Conservation (phyloP, 208 protist genomes). For the Acanthamoeba royreba region DNA sequence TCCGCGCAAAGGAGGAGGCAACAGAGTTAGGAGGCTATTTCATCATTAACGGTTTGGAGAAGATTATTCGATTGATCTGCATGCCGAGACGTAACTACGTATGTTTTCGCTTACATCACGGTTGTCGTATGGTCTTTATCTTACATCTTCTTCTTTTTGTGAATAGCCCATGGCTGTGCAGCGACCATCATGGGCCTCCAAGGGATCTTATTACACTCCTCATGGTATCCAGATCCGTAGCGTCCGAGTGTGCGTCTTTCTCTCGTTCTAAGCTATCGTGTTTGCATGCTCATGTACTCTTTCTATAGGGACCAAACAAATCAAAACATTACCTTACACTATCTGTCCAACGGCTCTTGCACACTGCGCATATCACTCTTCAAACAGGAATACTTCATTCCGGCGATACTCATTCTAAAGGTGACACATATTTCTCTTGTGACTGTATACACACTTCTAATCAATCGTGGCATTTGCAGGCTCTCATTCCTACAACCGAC, state of each 20-base stretch:
- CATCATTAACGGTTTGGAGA: constrained; percentile 97
- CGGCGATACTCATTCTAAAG: constrained; percentile 80
- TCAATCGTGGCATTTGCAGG: no score
- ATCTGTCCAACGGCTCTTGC: constrained; percentile 84
- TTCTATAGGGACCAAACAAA: constrained; percentile 85
- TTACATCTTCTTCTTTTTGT: no score
- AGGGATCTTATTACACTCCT: constrained; percentile 92
- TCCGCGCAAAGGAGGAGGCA: constrained; percentile 60
- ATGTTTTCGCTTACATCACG: not conserved
- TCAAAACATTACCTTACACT: constrained; percentile 96
- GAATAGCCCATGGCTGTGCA: constrained; percentile 86
- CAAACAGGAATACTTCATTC: constrained; percentile 87
- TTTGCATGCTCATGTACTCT: not conserved
- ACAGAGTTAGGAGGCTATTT: constrained; percentile 96
- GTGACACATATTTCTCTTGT: no score
- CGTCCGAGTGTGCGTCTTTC: constrained; percentile 69
- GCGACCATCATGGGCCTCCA: constrained; percentile 86
- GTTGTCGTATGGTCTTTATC: not conserved
- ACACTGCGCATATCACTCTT: constrained; percentile 81
- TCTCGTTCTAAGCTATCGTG: not conserved
- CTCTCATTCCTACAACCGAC: constrained; percentile 77
- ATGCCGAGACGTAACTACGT: constrained; percentile 92
- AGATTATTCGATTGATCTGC: constrained; percentile 94
- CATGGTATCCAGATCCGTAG: constrained; percentile 94
- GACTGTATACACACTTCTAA: no score